A percentile compares a stretch with the other conserved stretches of the same genome.
Evolutionary conservation across 176 grass and related monocot species (phyloP).

Genomic region (Juncus effusus): DNA sequence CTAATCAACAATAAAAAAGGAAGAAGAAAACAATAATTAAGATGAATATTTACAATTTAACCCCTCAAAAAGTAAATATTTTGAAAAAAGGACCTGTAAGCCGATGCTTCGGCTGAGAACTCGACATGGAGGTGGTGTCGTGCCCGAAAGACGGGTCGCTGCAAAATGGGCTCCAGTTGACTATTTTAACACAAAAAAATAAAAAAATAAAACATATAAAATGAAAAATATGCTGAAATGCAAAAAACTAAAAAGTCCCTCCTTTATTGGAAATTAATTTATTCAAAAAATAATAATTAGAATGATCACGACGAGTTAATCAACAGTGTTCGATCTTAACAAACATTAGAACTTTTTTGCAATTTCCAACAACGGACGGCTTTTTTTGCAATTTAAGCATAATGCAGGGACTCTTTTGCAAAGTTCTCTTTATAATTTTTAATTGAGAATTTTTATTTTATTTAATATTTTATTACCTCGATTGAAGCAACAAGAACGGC

Average conservation of each 20-base stretch:
- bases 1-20: slow-evolving; percentile 29
- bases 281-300: too few relatives aligned
- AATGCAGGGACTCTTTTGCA: too few relatives aligned
- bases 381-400: too few relatives aligned
- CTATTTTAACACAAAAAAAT: slow-evolving; percentile 32
- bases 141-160: slow-evolving; percentile 83
- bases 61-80: not conserved
- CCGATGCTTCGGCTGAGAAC: slow-evolving; percentile 88
- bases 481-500: slow-evolving; percentile 94
- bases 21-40: slow-evolving; percentile 19
- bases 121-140: slow-evolving; percentile 77
- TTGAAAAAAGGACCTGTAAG: slow-evolving; percentile 51
- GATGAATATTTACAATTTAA: slow-evolving; percentile 1
- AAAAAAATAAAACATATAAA: slow-evolving; percentile 2
- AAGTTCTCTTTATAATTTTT: too few relatives aligned
- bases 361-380: too few relatives aligned
- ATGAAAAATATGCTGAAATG: not conserved
- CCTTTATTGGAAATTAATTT: too few relatives aligned
- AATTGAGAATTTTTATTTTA: too few relatives aligned
- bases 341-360: too few relatives aligned
- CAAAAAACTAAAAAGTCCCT: too few relatives aligned
- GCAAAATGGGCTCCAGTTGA: slow-evolving; percentile 89
- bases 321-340: too few relatives aligned
- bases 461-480: slow-evolving; percentile 42
- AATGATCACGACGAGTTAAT: too few relatives aligned